phyloP scores from a whole-genome alignment of 192 early-diverging fungal species.

The Lobulomyces angularis region DNA sequence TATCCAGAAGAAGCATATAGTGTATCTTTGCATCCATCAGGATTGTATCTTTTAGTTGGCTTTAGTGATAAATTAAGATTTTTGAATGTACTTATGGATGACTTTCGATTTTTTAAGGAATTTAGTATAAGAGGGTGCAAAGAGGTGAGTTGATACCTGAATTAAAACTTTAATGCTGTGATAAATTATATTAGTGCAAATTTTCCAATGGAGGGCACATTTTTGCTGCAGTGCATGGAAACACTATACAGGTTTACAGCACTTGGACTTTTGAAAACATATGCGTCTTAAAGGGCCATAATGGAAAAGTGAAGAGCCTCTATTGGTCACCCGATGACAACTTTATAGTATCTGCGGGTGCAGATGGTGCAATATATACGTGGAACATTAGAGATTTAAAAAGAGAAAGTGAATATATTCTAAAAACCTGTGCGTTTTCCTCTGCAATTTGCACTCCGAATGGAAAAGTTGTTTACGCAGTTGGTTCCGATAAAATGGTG shows the following conservation, averaged over 20 bases:
- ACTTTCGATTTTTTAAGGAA: conserved; percentile 36
- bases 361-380: conserved; percentile 45
- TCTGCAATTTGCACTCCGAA: conserved; percentile 25
- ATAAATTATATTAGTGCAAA: conserved; percentile 19
- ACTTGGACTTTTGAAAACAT: conserved; percentile 43
- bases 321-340: conserved; percentile 40
- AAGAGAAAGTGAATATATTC: conserved; percentile 40
- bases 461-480: conserved; percentile 33
- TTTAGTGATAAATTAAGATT: conserved; percentile 45
- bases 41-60: conserved; percentile 39
- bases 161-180: background rate
- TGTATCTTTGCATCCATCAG: conserved; percentile 42
- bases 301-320: conserved; percentile 35
- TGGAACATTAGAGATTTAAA: conserved; percentile 34
- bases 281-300: conserved; percentile 41
- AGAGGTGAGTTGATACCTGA: conserved; percentile 18
- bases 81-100: conserved; percentile 44
- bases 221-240: conserved; percentile 41
- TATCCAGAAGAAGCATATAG: conserved; percentile 38
- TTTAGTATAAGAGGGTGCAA: conserved; percentile 37
- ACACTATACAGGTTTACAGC: conserved; percentile 36
- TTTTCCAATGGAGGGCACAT: conserved; percentile 44
- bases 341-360: conserved; percentile 32
- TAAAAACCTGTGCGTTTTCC: conserved; percentile 34
- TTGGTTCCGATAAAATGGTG: conserved; percentile 37